A percentile compares a stretch with the other conserved stretches of the same genome.
Conservation (phyloP, 192 early-diverging fungal genomes). For the Chytriomyces sp. region DNA sequence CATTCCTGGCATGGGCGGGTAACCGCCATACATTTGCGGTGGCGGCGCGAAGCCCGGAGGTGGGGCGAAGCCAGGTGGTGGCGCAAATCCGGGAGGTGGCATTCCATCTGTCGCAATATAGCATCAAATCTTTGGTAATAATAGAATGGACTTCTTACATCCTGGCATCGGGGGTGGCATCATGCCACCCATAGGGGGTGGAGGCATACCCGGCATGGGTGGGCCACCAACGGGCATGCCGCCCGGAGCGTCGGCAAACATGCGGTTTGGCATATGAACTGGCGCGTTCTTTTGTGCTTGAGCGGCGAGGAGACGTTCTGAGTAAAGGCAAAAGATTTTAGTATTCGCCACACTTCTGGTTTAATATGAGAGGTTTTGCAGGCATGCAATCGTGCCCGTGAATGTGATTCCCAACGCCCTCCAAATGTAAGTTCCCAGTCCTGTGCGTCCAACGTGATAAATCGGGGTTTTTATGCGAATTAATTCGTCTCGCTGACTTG, state of each 20-base stretch:
- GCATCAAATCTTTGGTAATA: not conserved
- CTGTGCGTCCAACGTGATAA: too few relatives aligned
- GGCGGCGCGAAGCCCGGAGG: conserved; percentile 24
- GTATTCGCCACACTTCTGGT: not conserved
- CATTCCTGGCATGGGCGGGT: conserved; percentile 14
- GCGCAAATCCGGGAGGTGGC: conserved; percentile 22
- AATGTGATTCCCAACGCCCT: conserved; percentile 26
- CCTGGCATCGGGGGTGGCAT: conserved; percentile 19
- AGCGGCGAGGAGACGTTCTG: conserved; percentile 88
- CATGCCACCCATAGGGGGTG: conserved; percentile 9
- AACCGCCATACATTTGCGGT: conserved; percentile 29
- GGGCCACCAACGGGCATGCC: not conserved
- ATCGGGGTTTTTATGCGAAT: too few relatives aligned
- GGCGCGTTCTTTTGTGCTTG: conserved; percentile 81
- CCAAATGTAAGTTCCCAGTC: too few relatives aligned
- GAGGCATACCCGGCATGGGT: conserved; percentile 13
- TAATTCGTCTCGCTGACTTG: too few relatives aligned
- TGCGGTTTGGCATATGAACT: conserved; percentile 61
- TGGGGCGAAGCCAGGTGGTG: conserved; percentile 20
- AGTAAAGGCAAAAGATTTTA: not conserved
- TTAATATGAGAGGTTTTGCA: not conserved
- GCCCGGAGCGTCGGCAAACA: conserved; percentile 68
- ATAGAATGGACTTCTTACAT: conserved; percentile 1
- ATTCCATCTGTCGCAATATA: not conserved
- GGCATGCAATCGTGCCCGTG: not conserved